Percentiles rank a stretch among this genome's conserved stretches.
These are phyloP conservation scores for Cyamopsis tetragonoloba DNA, from an alignment of 306 rosid species.

Conservation along the genomic window DNA sequence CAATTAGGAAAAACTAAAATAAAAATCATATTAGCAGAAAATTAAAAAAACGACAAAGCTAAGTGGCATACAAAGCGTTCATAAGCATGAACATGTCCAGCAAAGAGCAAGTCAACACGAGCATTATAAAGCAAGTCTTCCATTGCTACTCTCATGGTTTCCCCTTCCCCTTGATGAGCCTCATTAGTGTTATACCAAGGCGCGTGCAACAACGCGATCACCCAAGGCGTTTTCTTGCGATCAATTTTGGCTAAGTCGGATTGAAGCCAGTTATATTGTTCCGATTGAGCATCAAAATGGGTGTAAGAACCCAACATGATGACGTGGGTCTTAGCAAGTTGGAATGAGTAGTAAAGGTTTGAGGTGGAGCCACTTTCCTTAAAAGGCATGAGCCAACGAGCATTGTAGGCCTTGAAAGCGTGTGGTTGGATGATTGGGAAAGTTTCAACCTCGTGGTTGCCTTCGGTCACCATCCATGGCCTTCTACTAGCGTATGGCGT, in stretches of 20 bases:
- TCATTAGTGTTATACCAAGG: conserved; percentile 75
- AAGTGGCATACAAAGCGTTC: conserved; percentile 62
- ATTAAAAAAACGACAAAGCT: too few relatives aligned
- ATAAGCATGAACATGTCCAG: conserved; percentile 79
- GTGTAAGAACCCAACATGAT: conserved; percentile 68
- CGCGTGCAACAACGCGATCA: conserved; percentile 53
- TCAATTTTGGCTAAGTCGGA: conserved; percentile 44
- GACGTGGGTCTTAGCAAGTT: conserved; percentile 39
- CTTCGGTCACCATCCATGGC: conserved; percentile 78
- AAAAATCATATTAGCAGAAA: not conserved
- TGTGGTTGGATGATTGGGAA: conserved; percentile 38
- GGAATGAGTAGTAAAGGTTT: conserved; percentile 64
- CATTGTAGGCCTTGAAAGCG: conserved; percentile 48
- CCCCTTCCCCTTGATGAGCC: conserved; percentile 79
- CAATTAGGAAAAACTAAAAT: not conserved
- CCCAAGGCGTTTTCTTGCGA: conserved; percentile 53
- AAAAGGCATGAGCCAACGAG: conserved; percentile 68
- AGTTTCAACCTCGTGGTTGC: conserved; percentile 67
- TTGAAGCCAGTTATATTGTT: conserved; percentile 58
- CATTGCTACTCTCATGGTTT: conserved; percentile 58
- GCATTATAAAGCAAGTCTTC: conserved; percentile 52
- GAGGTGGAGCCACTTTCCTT: conserved; percentile 56
- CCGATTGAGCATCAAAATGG: conserved; percentile 33
- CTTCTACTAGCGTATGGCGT: conserved; percentile 60
- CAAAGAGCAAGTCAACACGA: conserved; percentile 54